These are phyloP conservation scores for Vitis labrusca DNA, from an alignment of 164 flowering plant species.

Conservation along the genomic window DNA sequence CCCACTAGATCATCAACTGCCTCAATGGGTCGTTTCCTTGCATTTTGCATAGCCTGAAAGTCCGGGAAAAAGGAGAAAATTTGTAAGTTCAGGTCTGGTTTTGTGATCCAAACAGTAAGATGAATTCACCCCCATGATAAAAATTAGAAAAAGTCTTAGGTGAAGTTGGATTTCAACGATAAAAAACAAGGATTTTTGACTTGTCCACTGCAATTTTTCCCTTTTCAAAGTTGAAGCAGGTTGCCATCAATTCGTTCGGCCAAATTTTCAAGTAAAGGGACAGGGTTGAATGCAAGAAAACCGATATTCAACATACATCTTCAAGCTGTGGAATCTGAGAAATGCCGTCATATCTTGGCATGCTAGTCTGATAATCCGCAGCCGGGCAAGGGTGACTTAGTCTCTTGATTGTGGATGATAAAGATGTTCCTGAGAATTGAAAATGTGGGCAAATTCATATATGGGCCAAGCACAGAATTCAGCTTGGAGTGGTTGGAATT, in stretches of 20 bases:
- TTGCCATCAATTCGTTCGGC: too few species aligned
- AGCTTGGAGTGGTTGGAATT: not conserved
- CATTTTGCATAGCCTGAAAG: slow-evolving; percentile 6
- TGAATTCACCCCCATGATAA: too few species aligned
- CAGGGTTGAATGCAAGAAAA: not conserved
- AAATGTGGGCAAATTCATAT: not conserved
- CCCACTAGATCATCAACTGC: slow-evolving; percentile 1
- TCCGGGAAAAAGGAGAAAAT: not conserved
- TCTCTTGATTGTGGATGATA: not conserved
- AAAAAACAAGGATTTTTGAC: too few species aligned
- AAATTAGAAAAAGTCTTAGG: too few species aligned
- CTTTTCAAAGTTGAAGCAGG: too few species aligned
- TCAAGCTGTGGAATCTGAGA: slow-evolving; percentile 14
- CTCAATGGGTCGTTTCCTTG: slow-evolving; percentile 23
- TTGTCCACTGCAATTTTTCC: too few species aligned
- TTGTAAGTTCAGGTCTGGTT: not conserved
- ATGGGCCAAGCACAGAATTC: not conserved
- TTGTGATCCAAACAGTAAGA: too few species aligned
- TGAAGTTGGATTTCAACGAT: too few species aligned
- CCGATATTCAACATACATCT: slow-evolving; percentile 12
- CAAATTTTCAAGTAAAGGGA: too few species aligned
- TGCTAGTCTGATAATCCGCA: slow-evolving; percentile 8
- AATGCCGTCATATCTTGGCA: slow-evolving; percentile 10
- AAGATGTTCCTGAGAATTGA: slow-evolving; percentile 6
- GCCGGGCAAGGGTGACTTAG: not conserved